Conservation (phyloP, 805 yeast genomes). For the Yarrowia sp. region DNA sequence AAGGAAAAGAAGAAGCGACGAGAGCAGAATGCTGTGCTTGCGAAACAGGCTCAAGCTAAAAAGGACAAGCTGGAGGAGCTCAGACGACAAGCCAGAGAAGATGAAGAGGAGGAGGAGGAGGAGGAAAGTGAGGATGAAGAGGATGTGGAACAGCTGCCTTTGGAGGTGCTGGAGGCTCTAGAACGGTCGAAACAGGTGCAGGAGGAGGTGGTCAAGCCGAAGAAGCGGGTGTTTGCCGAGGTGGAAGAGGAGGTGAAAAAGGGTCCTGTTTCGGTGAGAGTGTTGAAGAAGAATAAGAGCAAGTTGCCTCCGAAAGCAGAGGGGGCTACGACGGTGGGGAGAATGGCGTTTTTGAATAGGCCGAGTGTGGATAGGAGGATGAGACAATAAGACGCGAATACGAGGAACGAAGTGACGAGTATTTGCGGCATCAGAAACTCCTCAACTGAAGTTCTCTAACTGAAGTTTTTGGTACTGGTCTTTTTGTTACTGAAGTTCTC, state of each 20-base stretch:
- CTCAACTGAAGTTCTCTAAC: too few species aligned
- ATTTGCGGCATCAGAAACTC: too few species aligned
- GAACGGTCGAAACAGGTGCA: slow-evolving; percentile 18
- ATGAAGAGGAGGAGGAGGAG: slow-evolving; percentile 32
- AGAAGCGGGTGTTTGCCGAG: slow-evolving; percentile 16
- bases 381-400: slow-evolving; percentile 1
- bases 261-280: slow-evolving; percentile 36
- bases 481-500: too few species aligned
- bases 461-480: too few species aligned
- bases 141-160: slow-evolving; percentile 28
- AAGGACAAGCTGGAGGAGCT: slow-evolving; percentile 28
- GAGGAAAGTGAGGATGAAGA: slow-evolving; percentile 27
- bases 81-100: slow-evolving; percentile 29
- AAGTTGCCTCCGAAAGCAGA: slow-evolving; percentile 36
- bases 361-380: slow-evolving; percentile 1
- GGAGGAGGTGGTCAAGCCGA: slow-evolving; percentile 29
- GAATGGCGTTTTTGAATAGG: slow-evolving; percentile 36
- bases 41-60: slow-evolving; percentile 30
- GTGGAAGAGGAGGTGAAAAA: slow-evolving; percentile 29
- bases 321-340: slow-evolving; percentile 28
- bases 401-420: too few species aligned
- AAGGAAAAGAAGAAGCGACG: slow-evolving; percentile 35
- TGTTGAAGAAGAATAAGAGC: slow-evolving; percentile 30
- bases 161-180: slow-evolving; percentile 26
- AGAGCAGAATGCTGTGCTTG: slow-evolving; percentile 33